Conservation (phyloP, 345 rosid genomes). For the Citrus australasica region DNA sequence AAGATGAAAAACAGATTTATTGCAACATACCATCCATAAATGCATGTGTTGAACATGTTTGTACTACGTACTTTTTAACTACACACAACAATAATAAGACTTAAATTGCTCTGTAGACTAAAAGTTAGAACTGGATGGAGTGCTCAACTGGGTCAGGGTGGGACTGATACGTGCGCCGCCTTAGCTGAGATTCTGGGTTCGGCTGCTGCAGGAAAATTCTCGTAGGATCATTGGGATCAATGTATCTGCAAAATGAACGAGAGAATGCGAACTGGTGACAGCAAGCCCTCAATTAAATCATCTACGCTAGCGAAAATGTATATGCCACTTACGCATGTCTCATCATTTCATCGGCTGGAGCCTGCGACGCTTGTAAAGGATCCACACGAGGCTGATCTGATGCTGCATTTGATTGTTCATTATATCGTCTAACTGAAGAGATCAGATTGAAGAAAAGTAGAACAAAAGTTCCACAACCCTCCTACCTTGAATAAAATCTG, state of each 20-base stretch:
- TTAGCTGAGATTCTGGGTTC: conserved; percentile 59
- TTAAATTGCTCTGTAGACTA: too few relatives aligned
- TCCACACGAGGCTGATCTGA: conserved; percentile 41
- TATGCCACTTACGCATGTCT: conserved; percentile 79
- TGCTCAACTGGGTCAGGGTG: conserved; percentile 33
- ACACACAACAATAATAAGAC: background rate
- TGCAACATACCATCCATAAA: background rate
- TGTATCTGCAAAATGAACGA: conserved; percentile 56
- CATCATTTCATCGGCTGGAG: conserved; percentile 98
- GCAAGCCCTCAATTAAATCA: background rate
- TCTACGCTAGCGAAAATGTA: background rate
- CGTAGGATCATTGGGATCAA: conserved; percentile 93
- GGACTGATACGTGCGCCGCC: conserved; percentile 81
- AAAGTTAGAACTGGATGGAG: conserved; percentile 21
- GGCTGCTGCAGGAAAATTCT: conserved; percentile 84
- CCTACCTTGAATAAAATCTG: conserved; percentile 91
- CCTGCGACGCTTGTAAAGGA: conserved; percentile 81
- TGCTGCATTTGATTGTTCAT: conserved; percentile 45
- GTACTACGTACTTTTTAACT: background rate
- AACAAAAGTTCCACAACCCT: conserved; percentile 89
- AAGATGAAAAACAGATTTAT: background rate
- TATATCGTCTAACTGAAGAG: conserved; percentile 67
- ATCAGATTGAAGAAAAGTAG: conserved; percentile 84
- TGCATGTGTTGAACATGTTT: background rate
- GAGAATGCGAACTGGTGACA: background rate